Evolutionary conservation across 371 early-diverging fungal species (phyloP).

Genomic region (Dinochytrium kinnereticum): DNA sequence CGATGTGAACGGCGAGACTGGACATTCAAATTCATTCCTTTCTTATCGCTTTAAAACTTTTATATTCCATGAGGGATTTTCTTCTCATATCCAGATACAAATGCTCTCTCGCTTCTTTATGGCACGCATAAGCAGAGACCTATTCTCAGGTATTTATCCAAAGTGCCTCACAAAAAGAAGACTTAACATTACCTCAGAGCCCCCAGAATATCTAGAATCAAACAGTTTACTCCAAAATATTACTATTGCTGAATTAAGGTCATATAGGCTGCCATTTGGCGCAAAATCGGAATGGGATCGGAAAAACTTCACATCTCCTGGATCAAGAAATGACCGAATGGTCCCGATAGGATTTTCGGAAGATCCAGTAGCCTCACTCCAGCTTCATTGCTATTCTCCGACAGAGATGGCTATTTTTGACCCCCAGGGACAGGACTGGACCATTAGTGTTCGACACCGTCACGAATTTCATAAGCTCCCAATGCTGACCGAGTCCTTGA

Average conservation of each 20-base stretch:
- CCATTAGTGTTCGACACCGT: not conserved
- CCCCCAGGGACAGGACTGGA: not conserved
- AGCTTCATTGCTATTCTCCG: not conserved
- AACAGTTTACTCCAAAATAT: not conserved
- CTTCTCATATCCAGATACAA: not conserved
- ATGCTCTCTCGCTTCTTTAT: not conserved
- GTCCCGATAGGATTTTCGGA: slow-evolving; percentile 1
- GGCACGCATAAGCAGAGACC: not conserved
- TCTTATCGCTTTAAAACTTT: not conserved
- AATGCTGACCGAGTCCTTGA: not conserved
- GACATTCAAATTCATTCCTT: too few species aligned
- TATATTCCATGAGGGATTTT: not conserved
- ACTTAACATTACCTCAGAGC: not conserved
- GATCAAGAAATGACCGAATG: not conserved
- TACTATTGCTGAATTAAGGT: not conserved
- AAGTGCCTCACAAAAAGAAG: not conserved
- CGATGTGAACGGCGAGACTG: too few species aligned
- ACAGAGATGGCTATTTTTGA: not conserved
- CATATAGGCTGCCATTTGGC: not conserved
- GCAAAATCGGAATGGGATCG: not conserved
- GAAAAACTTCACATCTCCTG: slow-evolving; percentile 6
- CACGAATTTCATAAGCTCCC: slow-evolving; percentile 3
- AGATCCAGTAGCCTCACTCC: not conserved
- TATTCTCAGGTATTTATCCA: not conserved
- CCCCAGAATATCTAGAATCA: not conserved